Evolutionary conservation across 177 flowering plant genomes (phyloP).

Genomic region (Telopea speciosissima): DNA sequence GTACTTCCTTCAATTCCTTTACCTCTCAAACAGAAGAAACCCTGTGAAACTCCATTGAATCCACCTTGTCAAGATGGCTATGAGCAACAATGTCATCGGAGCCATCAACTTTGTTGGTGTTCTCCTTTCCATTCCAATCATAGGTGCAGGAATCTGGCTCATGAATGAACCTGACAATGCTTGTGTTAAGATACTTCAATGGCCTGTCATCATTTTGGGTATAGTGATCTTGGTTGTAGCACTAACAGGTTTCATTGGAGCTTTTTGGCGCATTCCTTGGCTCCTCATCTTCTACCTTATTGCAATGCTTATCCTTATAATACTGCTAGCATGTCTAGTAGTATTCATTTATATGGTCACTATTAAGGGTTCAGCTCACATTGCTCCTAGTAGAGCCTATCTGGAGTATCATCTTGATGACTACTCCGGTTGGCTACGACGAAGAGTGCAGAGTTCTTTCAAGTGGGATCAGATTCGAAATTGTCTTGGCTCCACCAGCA

Average conservation of each 20-base stretch:
- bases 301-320: constrained; percentile 65
- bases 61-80: constrained; percentile 42
- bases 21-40: not conserved
- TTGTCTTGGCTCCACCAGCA: constrained; percentile 63
- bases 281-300: constrained; percentile 65
- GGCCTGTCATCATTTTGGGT: constrained; percentile 92
- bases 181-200: constrained; percentile 75
- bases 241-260: constrained; percentile 72
- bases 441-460: constrained; percentile 51
- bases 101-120: constrained; percentile 73
- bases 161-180: constrained; percentile 63
- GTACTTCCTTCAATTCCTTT: not conserved
- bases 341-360: constrained; percentile 77
- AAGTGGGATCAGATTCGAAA: constrained; percentile 77
- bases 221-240: constrained; percentile 57
- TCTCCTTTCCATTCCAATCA: constrained; percentile 78
- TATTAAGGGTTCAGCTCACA: constrained; percentile 55
- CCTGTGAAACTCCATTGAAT: constrained; percentile 1
- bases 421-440: constrained; percentile 64
- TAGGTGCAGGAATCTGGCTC: constrained; percentile 89
- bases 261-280: constrained; percentile 64
- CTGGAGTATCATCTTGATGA: constrained; percentile 74
- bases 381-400: constrained; percentile 67
- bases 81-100: constrained; percentile 78
- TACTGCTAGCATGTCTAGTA: constrained; percentile 52